These are phyloP conservation scores for Trypanosoma mega DNA, from an alignment of 208 protist species.

Conservation along the genomic window DNA sequence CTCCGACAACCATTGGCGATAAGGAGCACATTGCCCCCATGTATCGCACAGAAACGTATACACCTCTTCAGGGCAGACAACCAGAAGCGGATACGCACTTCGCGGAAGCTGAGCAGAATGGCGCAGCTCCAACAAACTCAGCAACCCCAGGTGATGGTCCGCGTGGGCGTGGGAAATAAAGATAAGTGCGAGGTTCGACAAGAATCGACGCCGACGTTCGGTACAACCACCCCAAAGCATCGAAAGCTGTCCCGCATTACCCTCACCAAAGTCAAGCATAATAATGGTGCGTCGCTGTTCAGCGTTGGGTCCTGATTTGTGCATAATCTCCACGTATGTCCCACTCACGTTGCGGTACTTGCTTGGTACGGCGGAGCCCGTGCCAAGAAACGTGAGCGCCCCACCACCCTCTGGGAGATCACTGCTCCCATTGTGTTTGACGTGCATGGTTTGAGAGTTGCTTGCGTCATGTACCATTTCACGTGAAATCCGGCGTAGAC, in stretches of 20 bases:
- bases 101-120: conserved; percentile 19
- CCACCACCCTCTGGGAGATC: conserved; percentile 35
- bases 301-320: not conserved
- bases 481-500: not conserved
- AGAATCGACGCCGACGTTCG: conserved; percentile 26
- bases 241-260: conserved; percentile 65
- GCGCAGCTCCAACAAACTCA: conserved; percentile 62
- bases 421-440: not conserved
- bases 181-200: conserved; percentile 56
- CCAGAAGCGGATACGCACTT: conserved; percentile 34
- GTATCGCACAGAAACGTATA: conserved; percentile 55
- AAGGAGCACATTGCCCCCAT: conserved; percentile 44
- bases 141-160: conserved; percentile 85
- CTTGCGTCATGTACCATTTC: not conserved
- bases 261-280: conserved; percentile 87
- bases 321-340: conserved; percentile 55
- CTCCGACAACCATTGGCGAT: conserved; percentile 39
- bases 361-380: conserved; percentile 83
- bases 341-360: conserved; percentile 91
- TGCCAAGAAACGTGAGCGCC: conserved; percentile 81
- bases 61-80: conserved; percentile 80
- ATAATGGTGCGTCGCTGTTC: conserved; percentile 35
- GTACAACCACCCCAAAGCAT: conserved; percentile 33
- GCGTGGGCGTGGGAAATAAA: conserved; percentile 92
- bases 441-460: too few relatives aligned